These are phyloP conservation scores for Xylaria longipes DNA, from an alignment of 495 filamentous ascomycete genomes.

Conservation along the genomic window DNA sequence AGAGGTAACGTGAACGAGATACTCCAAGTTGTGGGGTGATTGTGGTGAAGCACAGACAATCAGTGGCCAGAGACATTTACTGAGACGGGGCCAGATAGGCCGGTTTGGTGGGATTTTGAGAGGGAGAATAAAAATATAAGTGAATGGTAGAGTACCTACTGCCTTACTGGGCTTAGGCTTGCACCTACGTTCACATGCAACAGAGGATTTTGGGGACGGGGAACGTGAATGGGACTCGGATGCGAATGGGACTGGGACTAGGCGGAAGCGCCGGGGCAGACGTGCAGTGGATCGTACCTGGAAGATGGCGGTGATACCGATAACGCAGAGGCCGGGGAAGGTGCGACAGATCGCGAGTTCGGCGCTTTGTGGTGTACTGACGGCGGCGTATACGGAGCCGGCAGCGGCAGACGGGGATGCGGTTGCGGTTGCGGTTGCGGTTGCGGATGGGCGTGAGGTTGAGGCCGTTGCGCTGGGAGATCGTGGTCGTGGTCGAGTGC, in stretches of 20 bases:
- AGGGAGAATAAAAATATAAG: background rate
- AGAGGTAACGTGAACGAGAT: slow-evolving; percentile 1
- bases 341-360: slow-evolving; percentile 33
- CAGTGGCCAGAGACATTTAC: slow-evolving; percentile 13
- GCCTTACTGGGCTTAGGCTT: slow-evolving; percentile 6
- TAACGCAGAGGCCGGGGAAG: slow-evolving; percentile 32
- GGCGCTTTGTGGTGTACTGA: slow-evolving; percentile 8
- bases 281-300: slow-evolving; percentile 34
- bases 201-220: slow-evolving; percentile 3
- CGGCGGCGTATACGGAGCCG: slow-evolving; percentile 25
- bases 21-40: slow-evolving; percentile 17
- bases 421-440: slow-evolving; percentile 27
- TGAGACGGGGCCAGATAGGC: background rate
- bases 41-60: slow-evolving; percentile 17
- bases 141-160: background rate
- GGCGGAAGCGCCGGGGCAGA: slow-evolving; percentile 5
- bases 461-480: slow-evolving; percentile 18
- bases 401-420: slow-evolving; percentile 17
- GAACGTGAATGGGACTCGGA: background rate
- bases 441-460: background rate
- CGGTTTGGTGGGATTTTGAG: background rate
- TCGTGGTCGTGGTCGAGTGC: slow-evolving; percentile 50
- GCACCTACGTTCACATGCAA: slow-evolving; percentile 15
- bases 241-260: background rate
- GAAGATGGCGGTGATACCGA: slow-evolving; percentile 31